Evolutionary conservation across 1,139 yeast species (phyloP).

Genomic region (Torulaspora pretoriensis): DNA sequence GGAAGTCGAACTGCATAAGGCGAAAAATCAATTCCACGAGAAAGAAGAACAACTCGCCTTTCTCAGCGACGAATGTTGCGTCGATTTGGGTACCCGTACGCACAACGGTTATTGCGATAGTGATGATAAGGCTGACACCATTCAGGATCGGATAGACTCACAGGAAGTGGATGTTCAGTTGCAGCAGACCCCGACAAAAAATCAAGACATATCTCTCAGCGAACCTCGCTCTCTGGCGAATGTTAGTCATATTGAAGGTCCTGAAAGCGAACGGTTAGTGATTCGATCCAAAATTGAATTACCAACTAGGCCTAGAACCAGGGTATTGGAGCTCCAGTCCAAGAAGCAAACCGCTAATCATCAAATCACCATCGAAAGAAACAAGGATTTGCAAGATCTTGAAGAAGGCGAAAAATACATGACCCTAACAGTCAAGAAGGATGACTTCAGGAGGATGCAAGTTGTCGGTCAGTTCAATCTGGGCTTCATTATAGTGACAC

Average conservation of each 20-base stretch:
- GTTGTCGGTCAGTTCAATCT: constrained; percentile 88
- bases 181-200: neutral
- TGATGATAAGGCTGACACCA: constrained; percentile 6
- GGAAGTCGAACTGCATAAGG: constrained; percentile 25
- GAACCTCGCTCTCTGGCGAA: constrained; percentile 9
- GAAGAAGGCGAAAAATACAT: constrained; percentile 53
- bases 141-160: constrained; percentile 11
- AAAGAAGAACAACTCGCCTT: constrained; percentile 21
- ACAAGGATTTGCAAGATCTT: constrained; percentile 37
- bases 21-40: constrained; percentile 16
- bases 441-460: constrained; percentile 65
- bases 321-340: neutral
- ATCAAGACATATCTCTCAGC: constrained; percentile 1
- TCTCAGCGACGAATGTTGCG: constrained; percentile 7
- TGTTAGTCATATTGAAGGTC: neutral
- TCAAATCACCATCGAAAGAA: constrained; percentile 13
- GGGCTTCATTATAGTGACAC: constrained; percentile 77
- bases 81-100: neutral
- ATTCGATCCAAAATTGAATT: neutral
- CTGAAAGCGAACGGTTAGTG: neutral
- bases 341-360: constrained; percentile 7
- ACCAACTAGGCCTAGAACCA: neutral
- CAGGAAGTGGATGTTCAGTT: constrained; percentile 17
- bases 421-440: constrained; percentile 53
- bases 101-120: neutral